Evolutionary conservation across 257 asterid genomes (phyloP).

Genomic region (Nicotiana attenuata): DNA sequence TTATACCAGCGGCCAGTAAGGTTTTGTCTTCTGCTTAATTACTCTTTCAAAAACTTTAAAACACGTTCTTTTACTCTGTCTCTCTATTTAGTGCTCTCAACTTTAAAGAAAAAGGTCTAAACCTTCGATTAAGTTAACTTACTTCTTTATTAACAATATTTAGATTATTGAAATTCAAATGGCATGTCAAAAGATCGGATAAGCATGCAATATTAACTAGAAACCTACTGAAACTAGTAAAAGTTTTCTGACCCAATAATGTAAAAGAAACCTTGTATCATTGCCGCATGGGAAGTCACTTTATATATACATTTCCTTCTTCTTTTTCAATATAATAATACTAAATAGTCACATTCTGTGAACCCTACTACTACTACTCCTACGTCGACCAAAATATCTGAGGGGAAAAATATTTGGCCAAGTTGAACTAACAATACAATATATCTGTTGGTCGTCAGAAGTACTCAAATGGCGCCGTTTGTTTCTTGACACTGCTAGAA

Average conservation of each 20-base stretch:
- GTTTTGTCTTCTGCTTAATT: too few relatives aligned
- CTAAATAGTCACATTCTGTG: not conserved
- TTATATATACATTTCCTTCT: not conserved
- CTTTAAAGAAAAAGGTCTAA: not conserved
- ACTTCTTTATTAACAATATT: too few relatives aligned
- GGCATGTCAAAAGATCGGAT: too few relatives aligned
- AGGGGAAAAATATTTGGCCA: slow-evolving; percentile 6
- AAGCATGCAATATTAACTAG: not conserved
- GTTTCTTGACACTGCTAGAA: not conserved
- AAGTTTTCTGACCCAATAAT: not conserved
- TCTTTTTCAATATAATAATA: too few relatives aligned
- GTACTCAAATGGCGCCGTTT: slow-evolving; percentile 37
- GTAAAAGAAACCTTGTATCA: not conserved
- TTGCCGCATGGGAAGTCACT: not conserved
- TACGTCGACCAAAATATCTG: not conserved
- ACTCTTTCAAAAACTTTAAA: too few relatives aligned
- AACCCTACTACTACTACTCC: not conserved
- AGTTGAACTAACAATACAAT: not conserved
- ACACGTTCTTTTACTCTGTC: too few relatives aligned
- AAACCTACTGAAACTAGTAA: not conserved
- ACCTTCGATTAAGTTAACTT: not conserved
- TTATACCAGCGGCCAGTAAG: too few relatives aligned
- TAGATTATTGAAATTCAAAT: too few relatives aligned
- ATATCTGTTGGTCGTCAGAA: slow-evolving; percentile 27
- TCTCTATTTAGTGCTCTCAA: not conserved